Base-by-base conservation (phyloP, 257 asterid genomes). In the Solanum etuberosum region DNA sequence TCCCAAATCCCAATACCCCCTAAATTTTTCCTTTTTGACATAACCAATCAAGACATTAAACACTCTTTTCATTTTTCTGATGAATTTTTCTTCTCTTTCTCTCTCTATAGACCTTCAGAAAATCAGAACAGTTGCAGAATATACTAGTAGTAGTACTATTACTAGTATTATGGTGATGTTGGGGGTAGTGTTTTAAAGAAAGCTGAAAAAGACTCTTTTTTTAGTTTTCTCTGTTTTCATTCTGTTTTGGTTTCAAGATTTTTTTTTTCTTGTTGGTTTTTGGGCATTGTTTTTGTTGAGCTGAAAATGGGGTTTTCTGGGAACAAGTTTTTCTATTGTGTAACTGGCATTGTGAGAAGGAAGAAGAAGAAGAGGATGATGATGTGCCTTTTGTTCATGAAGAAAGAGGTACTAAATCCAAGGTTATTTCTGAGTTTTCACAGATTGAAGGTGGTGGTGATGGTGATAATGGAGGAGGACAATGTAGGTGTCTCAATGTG, bases 341-440 rank as follows among this genome's bases (percentile, higher is more conserved):
- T 68, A 6, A 29, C 25, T 32, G 27, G 81, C 81, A 46, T 48
- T 48, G 85, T 37, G 13, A 46, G 43, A 31, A 80, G 68, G 85
- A 80, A 46, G 42, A 80, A 80, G 67, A 80, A 78, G 88, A 87
- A 40, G 81, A 43, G 35, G 84, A 42, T 25, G 63, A 42, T 63
- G 88, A 88, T 46, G 81, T 90, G 88, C 90, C 92, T 88, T 89
- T 86, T 83, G 57, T 43, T 84, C 15, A 43, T 43, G 90, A 25
- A 84, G 89, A 89, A 88, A 61, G 94, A 88, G 92, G 65, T 42
- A 43, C 88, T 91, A 72, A 91, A 88, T 87, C 93, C 90, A 83
- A 89, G 90, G 93, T 87, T 86, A 61, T 91, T 90, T 83, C 51
- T 86, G 93, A 92, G 91, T n/a, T 92, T 88, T 91, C 85, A 86